Evolutionary conservation across 495 filamentous ascomycete genomes (phyloP), one percentile per base, ranked within the genome.

Genomic region (Lophiostoma macrostomum): DNA sequence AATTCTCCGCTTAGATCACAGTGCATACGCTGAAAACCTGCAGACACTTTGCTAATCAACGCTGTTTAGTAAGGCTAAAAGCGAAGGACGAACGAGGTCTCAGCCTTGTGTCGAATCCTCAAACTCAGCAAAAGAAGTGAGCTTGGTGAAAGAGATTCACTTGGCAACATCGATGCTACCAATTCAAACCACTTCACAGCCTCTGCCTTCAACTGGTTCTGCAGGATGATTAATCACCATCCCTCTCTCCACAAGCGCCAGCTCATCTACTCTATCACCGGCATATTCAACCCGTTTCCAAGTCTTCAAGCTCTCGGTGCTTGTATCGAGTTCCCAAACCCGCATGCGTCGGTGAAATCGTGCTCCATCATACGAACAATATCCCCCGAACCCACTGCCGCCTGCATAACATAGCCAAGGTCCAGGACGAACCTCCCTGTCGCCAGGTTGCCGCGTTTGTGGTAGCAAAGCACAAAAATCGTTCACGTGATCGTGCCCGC

Each of bases 271-370:
- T 63, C 61, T 69, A 14, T 67, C 55, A 20, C 8, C 45, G 37
- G 50, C 61, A 70, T 69, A 71, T 59, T 73, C 69, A 30, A 71
- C 60, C 47, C 67, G 66, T 60, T 66, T 70, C 66, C 66, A 73
- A 58, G 67, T 71, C 53, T 55, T 67, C 13, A 73, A 46, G 50
- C 58, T 42, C 42, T 60, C 62, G 16, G 57, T 65, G 38, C 29
- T 67, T 30, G 69, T 65, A 64, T 72, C 64, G 39, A 72, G 47
- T 60, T 71, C 65, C 60, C 57, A 71, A 53, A 70, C 46, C 60
- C 71, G 53, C 39, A 52, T 50, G 48, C 69, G 63, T 46, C 70
- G 69, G 57, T 70, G 61, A 65, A 45, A 69, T 53, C 68, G 65
- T 35, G 60, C 63, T 47, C 30, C 37, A 11, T 42, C 51, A 24